These are phyloP conservation scores for Aspergillus nanangensis DNA, from an alignment of 495 filamentous ascomycete genomes.

Conservation along the genomic window DNA sequence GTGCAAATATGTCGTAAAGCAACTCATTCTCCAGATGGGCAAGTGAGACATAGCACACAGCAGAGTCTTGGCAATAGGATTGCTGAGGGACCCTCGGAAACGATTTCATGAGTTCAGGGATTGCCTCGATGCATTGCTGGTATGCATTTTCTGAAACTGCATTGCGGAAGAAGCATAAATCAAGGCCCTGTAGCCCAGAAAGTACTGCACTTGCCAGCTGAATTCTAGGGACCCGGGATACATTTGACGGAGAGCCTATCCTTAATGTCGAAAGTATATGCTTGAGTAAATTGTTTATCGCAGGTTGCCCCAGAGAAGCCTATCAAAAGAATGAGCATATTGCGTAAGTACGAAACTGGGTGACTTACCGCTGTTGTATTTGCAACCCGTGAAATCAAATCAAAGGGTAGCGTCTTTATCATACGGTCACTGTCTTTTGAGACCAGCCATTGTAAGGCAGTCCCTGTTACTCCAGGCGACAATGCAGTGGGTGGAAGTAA, in stretches of 20 bases:
- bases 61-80: conserved; percentile 15
- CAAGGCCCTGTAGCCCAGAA: conserved; percentile 14
- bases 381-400: conserved; percentile 21
- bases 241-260: background rate
- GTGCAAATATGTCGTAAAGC: conserved; percentile 21
- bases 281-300: conserved; percentile 18
- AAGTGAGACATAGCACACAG: conserved; percentile 18
- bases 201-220: conserved; percentile 23
- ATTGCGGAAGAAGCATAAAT: conserved; percentile 5
- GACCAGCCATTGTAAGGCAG: conserved; percentile 24
- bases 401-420: conserved; percentile 16
- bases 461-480: conserved; percentile 19
- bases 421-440: conserved; percentile 21
- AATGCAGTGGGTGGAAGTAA: conserved; percentile 20
- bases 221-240: conserved; percentile 11
- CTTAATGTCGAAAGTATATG: conserved; percentile 21
- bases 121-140: conserved; percentile 10
- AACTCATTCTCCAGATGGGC: conserved; percentile 25
- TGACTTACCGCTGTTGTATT: conserved; percentile 23
- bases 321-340: conserved; percentile 10
- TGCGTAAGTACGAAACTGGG: no score
- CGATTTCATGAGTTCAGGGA: conserved; percentile 15
- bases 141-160: conserved; percentile 6
- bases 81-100: conserved; percentile 18
- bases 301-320: conserved; percentile 17